Percentiles rank a stretch among this genome's conserved stretches.
phyloP scores from a whole-genome alignment of 306 rosid species.

The Sophora flavescens region DNA sequence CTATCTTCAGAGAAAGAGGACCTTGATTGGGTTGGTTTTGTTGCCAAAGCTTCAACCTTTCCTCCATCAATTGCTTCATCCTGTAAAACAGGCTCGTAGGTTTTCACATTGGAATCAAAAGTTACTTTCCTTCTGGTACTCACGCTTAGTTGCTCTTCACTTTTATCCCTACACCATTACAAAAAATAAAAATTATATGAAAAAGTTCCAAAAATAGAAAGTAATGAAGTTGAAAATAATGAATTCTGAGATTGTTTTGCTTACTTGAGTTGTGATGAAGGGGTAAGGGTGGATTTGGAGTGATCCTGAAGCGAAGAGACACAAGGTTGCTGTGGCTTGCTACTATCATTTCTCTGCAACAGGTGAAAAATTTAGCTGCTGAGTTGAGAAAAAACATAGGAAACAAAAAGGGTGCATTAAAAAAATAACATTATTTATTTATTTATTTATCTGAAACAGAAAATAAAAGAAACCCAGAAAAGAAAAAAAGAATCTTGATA shows the following conservation, averaged over 20 bases:
- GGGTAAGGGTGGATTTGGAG: conserved; percentile 42
- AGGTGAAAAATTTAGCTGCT: conserved; percentile 42
- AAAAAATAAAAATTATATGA: background rate
- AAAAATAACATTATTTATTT: background rate
- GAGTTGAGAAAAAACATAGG: conserved; percentile 12
- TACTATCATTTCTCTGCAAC: conserved; percentile 58
- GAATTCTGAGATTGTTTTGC: background rate
- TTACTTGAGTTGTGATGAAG: conserved; percentile 11
- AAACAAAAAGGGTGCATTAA: background rate
- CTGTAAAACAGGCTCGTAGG: conserved; percentile 65
- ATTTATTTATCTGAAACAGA: background rate
- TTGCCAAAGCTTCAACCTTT: conserved; percentile 47
- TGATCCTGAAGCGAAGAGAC: conserved; percentile 48
- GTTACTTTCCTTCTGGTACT: conserved; percentile 76
- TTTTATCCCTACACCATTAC: conserved; percentile 56
- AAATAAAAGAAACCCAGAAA: background rate
- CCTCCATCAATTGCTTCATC: conserved; percentile 45
- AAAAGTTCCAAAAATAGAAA: background rate
- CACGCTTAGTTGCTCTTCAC: conserved; percentile 58
- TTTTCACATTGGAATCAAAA: conserved; percentile 78
- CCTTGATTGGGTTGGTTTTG: conserved; percentile 52
- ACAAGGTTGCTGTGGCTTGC: conserved; percentile 52
- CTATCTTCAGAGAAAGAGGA: conserved; percentile 71
- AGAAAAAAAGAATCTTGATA: conserved; percentile 8
- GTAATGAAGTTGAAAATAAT: background rate